Conservation (phyloP, 352 stramenopile species). For the Phytophthora aleatoria region DNA sequence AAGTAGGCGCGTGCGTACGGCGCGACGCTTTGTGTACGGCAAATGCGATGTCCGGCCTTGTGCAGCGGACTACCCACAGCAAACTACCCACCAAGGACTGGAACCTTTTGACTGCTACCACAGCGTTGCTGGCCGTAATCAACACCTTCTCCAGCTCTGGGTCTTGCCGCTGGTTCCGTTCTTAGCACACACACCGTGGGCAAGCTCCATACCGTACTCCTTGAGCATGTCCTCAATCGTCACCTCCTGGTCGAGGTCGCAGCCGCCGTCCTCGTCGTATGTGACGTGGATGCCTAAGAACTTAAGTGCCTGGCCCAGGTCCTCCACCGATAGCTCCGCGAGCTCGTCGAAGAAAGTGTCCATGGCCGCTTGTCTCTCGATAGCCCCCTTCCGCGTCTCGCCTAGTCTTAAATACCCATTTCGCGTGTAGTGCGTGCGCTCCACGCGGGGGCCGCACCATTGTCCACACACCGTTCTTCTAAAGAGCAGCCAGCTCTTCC, state of each 20-base stretch:
- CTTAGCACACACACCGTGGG: not conserved
- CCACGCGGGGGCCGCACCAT: not conserved
- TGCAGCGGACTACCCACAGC: not conserved
- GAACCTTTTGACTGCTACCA: not conserved
- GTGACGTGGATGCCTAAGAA: not conserved
- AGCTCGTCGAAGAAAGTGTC: not conserved
- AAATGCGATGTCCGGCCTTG: not conserved
- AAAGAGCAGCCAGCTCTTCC: not conserved
- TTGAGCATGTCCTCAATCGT: not conserved
- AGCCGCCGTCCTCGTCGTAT: not conserved
- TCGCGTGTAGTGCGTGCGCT: not conserved
- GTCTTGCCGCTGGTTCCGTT: not conserved
- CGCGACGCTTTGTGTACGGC: not conserved
- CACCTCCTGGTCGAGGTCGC: not conserved
- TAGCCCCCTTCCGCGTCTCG: not conserved
- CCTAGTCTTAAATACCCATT: slow-evolving; percentile 1
- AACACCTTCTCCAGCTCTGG: not conserved
- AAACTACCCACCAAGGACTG: not conserved
- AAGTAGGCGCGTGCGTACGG: not conserved
- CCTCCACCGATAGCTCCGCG: not conserved
- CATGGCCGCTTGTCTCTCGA: not conserved
- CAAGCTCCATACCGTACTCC: not conserved
- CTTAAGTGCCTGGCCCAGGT: not conserved
- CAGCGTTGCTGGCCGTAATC: no score
- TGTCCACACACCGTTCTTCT: not conserved